Conservation (phyloP, 768 basidiomycete species). For the Paxillus ammoniavirescens region DNA sequence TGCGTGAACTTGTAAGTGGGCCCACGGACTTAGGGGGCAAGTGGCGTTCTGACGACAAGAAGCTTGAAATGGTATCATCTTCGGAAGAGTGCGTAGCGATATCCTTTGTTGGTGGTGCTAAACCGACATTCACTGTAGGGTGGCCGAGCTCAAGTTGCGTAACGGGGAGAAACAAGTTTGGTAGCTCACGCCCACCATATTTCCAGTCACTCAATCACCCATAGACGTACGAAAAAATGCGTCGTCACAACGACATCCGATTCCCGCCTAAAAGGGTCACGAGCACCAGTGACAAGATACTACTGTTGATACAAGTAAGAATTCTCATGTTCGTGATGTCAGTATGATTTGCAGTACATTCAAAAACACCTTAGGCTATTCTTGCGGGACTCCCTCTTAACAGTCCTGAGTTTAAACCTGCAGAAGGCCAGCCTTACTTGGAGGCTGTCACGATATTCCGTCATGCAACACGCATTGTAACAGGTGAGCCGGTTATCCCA, state of each 20-base stretch:
- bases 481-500: slow-evolving; percentile 45
- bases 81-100: slow-evolving; percentile 60
- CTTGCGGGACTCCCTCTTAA: slow-evolving; percentile 70
- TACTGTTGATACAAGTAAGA: slow-evolving; percentile 74
- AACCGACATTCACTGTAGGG: slow-evolving; percentile 38
- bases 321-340: background rate
- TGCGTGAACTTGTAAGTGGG: slow-evolving; percentile 65
- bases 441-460: slow-evolving; percentile 72
- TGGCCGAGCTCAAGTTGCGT: slow-evolving; percentile 67
- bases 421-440: slow-evolving; percentile 68
- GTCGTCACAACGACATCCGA: slow-evolving; percentile 74
- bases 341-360: background rate
- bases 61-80: slow-evolving; percentile 64
- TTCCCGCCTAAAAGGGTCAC: slow-evolving; percentile 72
- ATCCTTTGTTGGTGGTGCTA: background rate
- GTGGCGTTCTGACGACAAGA: slow-evolving; percentile 6
- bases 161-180: slow-evolving; percentile 71
- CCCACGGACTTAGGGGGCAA: background rate
- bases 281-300: slow-evolving; percentile 73
- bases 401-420: slow-evolving; percentile 62
- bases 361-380: slow-evolving; percentile 51
- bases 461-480: slow-evolving; percentile 72
- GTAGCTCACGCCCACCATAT: background rate
- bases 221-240: slow-evolving; percentile 64
- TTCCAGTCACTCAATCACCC: background rate